phyloP scores from a whole-genome alignment of 768 basidiomycete species.

The Serendipita sp. region DNA sequence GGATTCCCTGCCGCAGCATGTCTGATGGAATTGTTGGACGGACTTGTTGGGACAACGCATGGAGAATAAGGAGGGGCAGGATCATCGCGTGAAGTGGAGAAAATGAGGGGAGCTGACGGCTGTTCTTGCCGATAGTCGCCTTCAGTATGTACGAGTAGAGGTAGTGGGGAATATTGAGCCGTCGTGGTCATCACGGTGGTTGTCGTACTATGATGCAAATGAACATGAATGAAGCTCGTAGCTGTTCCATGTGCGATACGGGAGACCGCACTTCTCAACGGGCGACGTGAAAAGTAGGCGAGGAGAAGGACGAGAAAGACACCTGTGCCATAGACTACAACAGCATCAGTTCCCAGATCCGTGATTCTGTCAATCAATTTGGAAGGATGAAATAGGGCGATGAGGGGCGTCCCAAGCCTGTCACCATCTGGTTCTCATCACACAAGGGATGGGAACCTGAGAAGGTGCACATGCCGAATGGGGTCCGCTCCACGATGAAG shows the following conservation, averaged over 20 bases:
- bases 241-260: background rate
- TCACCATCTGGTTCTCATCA: too few species aligned
- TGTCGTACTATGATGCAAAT: background rate
- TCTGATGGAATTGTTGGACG: too few species aligned
- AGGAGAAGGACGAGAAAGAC: background rate
- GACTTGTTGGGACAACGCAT: too few species aligned
- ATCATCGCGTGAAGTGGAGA: background rate
- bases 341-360: too few species aligned
- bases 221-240: background rate
- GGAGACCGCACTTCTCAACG: background rate
- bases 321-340: background rate
- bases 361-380: too few species aligned
- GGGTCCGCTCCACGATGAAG: too few species aligned
- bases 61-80: background rate
- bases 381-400: too few species aligned
- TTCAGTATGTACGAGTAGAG: background rate
- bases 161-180: background rate
- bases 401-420: too few species aligned
- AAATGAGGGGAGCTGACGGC: background rate
- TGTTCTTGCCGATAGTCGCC: background rate
- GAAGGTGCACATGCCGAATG: too few species aligned
- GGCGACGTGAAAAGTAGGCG: background rate
- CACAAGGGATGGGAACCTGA: too few species aligned
- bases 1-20: background rate
- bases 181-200: background rate